Evolutionary conservation across 495 filamentous ascomycete species (phyloP), one percentile per base, ranked within the genome.

Genomic region (Hypoxylon fragiforme): DNA sequence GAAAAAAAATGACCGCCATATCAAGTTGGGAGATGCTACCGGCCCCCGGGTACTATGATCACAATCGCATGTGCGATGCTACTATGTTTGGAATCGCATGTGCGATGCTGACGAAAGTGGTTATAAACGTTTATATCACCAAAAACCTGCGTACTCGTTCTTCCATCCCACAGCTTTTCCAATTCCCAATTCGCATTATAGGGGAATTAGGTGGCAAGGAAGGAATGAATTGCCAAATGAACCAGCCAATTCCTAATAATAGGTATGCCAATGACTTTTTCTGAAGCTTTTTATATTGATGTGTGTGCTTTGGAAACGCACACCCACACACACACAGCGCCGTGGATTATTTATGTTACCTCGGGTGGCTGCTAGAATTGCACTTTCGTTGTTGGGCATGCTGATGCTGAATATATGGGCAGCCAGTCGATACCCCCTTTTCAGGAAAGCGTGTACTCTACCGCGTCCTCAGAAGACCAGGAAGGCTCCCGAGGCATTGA

Each of bases 371-470:
- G n/a, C n/a, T n/a, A n/a, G n/a, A n/a, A n/a, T n/a, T n/a, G n/a
- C n/a, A n/a, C n/a, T n/a, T n/a, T n/a, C n/a, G n/a, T n/a, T n/a
- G n/a, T n/a, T n/a, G n/a, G n/a, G n/a, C n/a, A n/a, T n/a, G n/a
- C n/a, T n/a, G n/a, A n/a, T n/a, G n/a, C n/a, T n/a, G n/a, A n/a
- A n/a, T 26, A 19, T 37, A 20, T 5, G 19, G 13, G 16, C 43
- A 58, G 56, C 37, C 56, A 14, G 24, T 13, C 44, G 3, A 24
- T 40, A 60, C 34, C 57, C 34, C 41, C 26, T 28, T 54, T 41
- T 39, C 44, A 60, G 50, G 57, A 60, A 49, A 54, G 57, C 45
- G 44, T 60, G 35, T 60, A 60, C 49, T 60, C 57, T 13, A 35
- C 39, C 35, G 44, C 34, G 8, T 49, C 44, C 32, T 43, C 39